A percentile compares a stretch with the other conserved stretches of the same genome.
phyloP scores from a whole-genome alignment of 148 eudicot species.

The Linanthus parryae region DNA sequence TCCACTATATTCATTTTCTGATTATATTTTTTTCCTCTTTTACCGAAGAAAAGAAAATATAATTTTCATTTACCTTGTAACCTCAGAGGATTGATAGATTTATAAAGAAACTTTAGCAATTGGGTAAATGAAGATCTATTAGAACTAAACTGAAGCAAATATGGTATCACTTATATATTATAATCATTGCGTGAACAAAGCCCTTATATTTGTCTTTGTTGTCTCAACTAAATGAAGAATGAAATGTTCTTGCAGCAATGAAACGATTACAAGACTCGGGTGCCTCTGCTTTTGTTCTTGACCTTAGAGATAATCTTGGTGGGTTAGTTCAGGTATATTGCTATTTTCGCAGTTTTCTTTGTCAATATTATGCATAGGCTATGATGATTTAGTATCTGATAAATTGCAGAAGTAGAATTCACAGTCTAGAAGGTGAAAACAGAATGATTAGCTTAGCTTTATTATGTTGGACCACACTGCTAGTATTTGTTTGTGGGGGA shows the following conservation, averaged over 20 bases:
- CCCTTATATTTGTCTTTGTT: constrained; percentile 2
- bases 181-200: too few species aligned
- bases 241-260: constrained; percentile 52
- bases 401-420: not conserved
- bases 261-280: constrained; percentile 79
- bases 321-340: constrained; percentile 97
- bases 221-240: constrained; percentile 5
- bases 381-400: not conserved
- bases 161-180: too few species aligned
- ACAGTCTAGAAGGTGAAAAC: not conserved
- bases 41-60: too few species aligned
- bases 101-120: too few species aligned
- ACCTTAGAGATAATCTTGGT: constrained; percentile 88
- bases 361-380: not conserved
- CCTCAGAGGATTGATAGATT: too few species aligned
- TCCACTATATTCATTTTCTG: too few species aligned
- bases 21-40: not conserved
- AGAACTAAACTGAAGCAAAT: too few species aligned
- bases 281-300: constrained; percentile 78
- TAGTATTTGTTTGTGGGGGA: not conserved
- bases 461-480: not conserved
- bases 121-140: too few species aligned
- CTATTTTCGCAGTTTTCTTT: too few species aligned
- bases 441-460: not conserved
- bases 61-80: too few species aligned